These are phyloP conservation scores for Ceratorhiza oryzae-sativae DNA, from an alignment of 1,284 basidiomycete species.

Conservation along the genomic window DNA sequence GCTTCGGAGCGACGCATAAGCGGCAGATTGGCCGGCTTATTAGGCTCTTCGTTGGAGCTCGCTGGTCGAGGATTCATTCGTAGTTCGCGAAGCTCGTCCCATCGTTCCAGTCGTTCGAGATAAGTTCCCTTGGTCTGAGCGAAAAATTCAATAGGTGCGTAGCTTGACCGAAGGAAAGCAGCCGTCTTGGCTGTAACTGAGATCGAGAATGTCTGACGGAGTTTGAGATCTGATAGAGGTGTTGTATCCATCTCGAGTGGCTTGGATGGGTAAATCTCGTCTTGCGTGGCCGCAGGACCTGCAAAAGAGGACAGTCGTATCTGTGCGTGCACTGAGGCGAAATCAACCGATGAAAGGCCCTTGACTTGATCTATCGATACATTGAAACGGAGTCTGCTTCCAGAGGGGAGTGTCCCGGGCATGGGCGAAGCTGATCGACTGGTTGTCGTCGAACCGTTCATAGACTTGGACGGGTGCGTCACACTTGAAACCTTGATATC, in stretches of 20 bases:
- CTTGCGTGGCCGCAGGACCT: constrained; percentile 63
- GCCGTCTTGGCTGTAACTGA: constrained; percentile 76
- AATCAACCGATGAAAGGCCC: constrained; percentile 87
- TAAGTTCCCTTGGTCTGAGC: constrained; percentile 81
- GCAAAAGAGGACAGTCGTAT: constrained; percentile 82
- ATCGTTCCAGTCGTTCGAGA: constrained; percentile 85
- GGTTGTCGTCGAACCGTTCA: constrained; percentile 65
- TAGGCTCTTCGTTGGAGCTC: constrained; percentile 23
- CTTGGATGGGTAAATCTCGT: constrained; percentile 82
- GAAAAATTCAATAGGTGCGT: constrained; percentile 88
- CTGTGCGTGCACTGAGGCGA: constrained; percentile 83
- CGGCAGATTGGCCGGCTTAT: constrained; percentile 55
- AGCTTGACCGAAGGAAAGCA: constrained; percentile 73
- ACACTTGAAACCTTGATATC: constrained; percentile 81
- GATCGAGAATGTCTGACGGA: constrained; percentile 81
- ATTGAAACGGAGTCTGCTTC: constrained; percentile 82
- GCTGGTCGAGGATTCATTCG: constrained; percentile 49
- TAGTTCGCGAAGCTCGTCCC: constrained; percentile 87
- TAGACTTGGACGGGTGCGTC: constrained; percentile 65
- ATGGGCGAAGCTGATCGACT: constrained; percentile 74
- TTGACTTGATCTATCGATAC: constrained; percentile 85
- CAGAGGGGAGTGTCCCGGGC: constrained; percentile 67
- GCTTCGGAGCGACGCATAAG: constrained; percentile 90
- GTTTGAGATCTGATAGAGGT: constrained; percentile 77
- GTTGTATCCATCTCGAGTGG: constrained; percentile 76